A percentile compares a stretch with the other conserved stretches of the same genome.
phyloP scores from a whole-genome alignment of 306 rosid genomes.

The Quercus engelmannii region DNA sequence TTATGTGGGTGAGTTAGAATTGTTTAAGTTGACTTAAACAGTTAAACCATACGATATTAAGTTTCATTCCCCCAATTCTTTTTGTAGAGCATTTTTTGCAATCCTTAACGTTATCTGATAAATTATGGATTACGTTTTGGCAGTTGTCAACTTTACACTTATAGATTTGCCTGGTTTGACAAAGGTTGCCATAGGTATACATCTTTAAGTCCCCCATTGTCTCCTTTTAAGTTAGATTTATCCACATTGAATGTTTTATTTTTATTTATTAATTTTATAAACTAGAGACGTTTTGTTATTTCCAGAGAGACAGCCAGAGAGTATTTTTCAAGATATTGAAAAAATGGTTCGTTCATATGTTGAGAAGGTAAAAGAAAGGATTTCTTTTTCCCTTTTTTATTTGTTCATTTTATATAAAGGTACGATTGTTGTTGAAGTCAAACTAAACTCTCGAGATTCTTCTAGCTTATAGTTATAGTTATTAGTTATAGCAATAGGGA shows the following conservation, averaged over 20 bases:
- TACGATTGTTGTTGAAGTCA: background rate
- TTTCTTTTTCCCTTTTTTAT: background rate
- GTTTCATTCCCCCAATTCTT: too few species aligned
- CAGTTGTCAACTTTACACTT: slow-evolving; percentile 61
- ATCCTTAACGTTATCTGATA: slow-evolving; percentile 14
- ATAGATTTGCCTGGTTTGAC: slow-evolving; percentile 65
- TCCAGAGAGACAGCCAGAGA: slow-evolving; percentile 72
- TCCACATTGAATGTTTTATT: background rate
- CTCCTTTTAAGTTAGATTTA: background rate
- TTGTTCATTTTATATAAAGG: background rate
- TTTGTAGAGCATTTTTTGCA: background rate
- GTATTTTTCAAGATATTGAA: slow-evolving; percentile 73
- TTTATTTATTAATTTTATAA: slow-evolving; percentile 5
- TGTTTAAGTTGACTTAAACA: too few species aligned
- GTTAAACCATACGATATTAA: too few species aligned
- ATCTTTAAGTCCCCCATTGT: background rate
- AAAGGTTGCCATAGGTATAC: slow-evolving; percentile 66
- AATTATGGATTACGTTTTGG: slow-evolving; percentile 17
- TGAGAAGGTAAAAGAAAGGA: slow-evolving; percentile 49
- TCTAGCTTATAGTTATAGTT: too few species aligned
- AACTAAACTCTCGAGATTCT: too few species aligned
- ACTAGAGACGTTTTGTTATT: slow-evolving; percentile 15
- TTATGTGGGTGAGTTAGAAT: too few species aligned
- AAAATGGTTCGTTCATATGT: slow-evolving; percentile 65
- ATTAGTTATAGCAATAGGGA: too few species aligned